phyloP scores from a whole-genome alignment of 352 stramenopile species.

The Globisporangium iwayamae region DNA sequence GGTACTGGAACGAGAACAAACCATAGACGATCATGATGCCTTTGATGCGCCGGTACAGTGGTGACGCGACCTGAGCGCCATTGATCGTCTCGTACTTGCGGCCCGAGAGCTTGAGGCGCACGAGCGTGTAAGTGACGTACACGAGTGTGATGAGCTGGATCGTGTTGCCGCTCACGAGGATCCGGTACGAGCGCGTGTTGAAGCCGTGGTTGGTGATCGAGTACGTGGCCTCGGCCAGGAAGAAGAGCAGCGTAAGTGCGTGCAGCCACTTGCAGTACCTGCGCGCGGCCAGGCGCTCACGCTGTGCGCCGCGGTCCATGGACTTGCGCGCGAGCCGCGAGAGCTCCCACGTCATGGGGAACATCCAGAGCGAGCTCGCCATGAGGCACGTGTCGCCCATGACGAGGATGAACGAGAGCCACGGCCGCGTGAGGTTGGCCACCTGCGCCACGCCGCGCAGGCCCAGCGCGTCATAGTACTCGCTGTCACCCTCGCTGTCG shows the following conservation, averaged over 20 bases:
- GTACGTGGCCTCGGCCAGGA: constrained; percentile 30
- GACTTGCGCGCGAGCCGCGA: constrained; percentile 32
- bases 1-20: constrained; percentile 44
- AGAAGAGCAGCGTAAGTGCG: constrained; percentile 29
- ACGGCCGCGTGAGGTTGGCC: constrained; percentile 30
- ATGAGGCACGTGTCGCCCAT: constrained; percentile 38
- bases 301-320: constrained; percentile 33
- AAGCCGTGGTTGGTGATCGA: constrained; percentile 38
- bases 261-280: constrained; percentile 39
- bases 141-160: constrained; percentile 33
- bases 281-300: constrained; percentile 21
- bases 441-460: constrained; percentile 34
- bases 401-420: constrained; percentile 40
- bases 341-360: constrained; percentile 43
- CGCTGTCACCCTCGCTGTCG: constrained; percentile 7
- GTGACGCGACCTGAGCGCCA: constrained; percentile 39
- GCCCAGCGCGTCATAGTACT: constrained; percentile 42
- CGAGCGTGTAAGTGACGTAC: constrained; percentile 37
- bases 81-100: constrained; percentile 51
- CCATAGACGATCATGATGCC: constrained; percentile 59
- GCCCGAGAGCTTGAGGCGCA: constrained; percentile 38
- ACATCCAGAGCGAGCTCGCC: constrained; percentile 44
- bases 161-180: constrained; percentile 46
- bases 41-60: constrained; percentile 56
- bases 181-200: constrained; percentile 29